Base-by-base conservation (phyloP, 2,329 filamentous ascomycete genomes). In the Onygenales sp. region DNA sequence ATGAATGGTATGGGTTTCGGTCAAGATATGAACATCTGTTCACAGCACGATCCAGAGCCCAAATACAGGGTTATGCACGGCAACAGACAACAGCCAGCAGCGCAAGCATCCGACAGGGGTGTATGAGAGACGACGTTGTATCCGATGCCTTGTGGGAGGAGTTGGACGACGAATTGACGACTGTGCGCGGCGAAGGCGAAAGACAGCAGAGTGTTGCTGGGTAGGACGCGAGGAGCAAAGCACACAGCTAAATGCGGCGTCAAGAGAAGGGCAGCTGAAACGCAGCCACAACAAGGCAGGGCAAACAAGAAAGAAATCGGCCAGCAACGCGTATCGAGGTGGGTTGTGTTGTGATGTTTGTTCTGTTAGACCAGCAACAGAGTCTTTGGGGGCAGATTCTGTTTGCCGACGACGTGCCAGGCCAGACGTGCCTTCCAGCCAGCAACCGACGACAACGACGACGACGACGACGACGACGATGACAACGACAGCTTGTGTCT, bases 321-420 rank as follows among this genome's bases (percentile, higher is more conserved):
- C 46, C 21, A 39, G 46, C 46, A 49, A 41, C 46, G 35, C 33
- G 35, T 39, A 27, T 27, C 21, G 17, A 17, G 17, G 17, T 17
- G 17, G 39, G 8, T 43, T 43, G 41, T 43, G 11, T 11, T n/a
- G 14, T 38, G 33, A 11, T 14, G 14, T 48, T 48, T 14, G 14
- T 48, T 48, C 45, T 48, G 45, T 36, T 48, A 17, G 33, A 48
- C 45, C 45, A 36, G 32, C 33, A 48, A 48, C 45, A 48, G 45
- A 48, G 31, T 14, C 35, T 21, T 39, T 36, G 27, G 46, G 17
- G 39, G 27, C 33, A 39, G 14, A 32, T 11, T 27, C 33, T 49
- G 45, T 48, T 48, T 48, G 45, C 45, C 35, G 32, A 10, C 31
- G 33, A 33, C 38, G 45, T 10, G 14, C 46, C 17, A 17, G 10